These are phyloP conservation scores for Anastatica hierochuntica DNA, from an alignment of 345 rosid species.

Conservation along the genomic window DNA sequence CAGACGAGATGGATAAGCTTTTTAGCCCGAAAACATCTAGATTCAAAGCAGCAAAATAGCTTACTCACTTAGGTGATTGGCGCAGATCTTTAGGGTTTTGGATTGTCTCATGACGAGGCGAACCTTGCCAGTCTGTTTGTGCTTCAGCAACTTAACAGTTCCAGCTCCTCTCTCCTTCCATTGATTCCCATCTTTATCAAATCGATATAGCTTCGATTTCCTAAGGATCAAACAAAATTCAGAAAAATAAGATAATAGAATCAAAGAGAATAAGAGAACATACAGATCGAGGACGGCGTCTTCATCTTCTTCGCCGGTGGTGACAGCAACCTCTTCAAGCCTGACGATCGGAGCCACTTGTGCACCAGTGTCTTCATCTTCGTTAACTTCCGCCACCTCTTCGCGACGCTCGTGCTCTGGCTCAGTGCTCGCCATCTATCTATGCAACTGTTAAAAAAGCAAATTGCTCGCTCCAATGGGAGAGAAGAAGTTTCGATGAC, in stretches of 20 bases:
- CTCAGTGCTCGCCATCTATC: slow-evolving; percentile 43
- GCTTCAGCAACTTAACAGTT: no score
- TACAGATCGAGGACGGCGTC: slow-evolving; percentile 75
- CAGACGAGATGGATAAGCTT: not conserved
- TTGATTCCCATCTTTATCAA: slow-evolving; percentile 70
- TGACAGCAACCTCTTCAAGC: slow-evolving; percentile 71
- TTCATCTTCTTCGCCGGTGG: slow-evolving; percentile 85
- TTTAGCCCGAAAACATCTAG: no score
- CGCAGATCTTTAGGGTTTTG: slow-evolving; percentile 95
- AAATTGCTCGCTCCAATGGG: slow-evolving; percentile 4
- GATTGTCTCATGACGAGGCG: slow-evolving; percentile 88
- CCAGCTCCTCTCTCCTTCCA: slow-evolving; percentile 97
- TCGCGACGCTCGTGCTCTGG: slow-evolving; percentile 50
- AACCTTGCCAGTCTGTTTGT: slow-evolving; percentile 58
- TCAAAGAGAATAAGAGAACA: not conserved
- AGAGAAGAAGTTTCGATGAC: slow-evolving; percentile 18
- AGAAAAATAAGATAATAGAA: no score
- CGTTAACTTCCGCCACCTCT: slow-evolving; percentile 48
- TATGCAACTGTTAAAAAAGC: not conserved
- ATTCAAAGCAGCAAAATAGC: not conserved
- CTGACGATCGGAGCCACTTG: slow-evolving; percentile 77
- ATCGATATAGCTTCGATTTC: slow-evolving; percentile 80
- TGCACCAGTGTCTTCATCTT: slow-evolving; percentile 92
- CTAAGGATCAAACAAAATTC: slow-evolving; percentile 21
- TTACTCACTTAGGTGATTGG: slow-evolving; percentile 66